Base-by-base conservation (phyloP, 352 stramenopile genomes). In the Pythium dissimile region DNA sequence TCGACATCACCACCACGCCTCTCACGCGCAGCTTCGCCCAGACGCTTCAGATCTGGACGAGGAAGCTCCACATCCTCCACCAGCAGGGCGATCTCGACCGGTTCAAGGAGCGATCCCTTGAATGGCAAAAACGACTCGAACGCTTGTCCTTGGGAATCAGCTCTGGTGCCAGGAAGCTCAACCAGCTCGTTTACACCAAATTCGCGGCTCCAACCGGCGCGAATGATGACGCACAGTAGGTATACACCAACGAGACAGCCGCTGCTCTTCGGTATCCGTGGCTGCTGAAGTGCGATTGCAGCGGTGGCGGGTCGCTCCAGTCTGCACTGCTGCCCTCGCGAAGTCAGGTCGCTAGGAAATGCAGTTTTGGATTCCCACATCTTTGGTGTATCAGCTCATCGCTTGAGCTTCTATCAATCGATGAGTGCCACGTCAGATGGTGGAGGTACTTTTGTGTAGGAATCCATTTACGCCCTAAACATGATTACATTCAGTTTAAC, bases 321-420 rank as follows among this genome's bases (percentile, higher is more conserved):
- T n/a, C n/a, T n/a, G n/a, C n/a, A n/a, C n/a, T n/a, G n/a, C n/a
- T n/a, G n/a, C n/a, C n/a, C n/a, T n/a, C n/a, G n/a, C n/a, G n/a
- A n/a, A n/a, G n/a, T n/a, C n/a, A n/a, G n/a, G n/a, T n/a, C n/a
- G n/a, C n/a, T n/a, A n/a, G n/a, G n/a, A n/a, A n/a, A n/a, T n/a
- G n/a, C n/a, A n/a, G n/a, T 41, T 6, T 41, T 15, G 34, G 13
- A 41, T n/a, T 41, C 34, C 34, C 34, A n/a, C n/a, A n/a, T n/a
- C n/a, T n/a, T n/a, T n/a, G n/a, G n/a, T n/a, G 5, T 49, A 86
- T 91, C 27, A 58, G 54, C 42, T 18, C 23, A 61, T 61, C 54
- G 3, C 12, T 51, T 31, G 12, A 18, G 28, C 46, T 31, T 20
- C 23, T n/a, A n/a, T 51, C 54, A 55, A 54, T 32, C 38, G 28